phyloP scores from a whole-genome alignment of 2,329 filamentous ascomycete genomes.

The Hymenoscyphus scutula region DNA sequence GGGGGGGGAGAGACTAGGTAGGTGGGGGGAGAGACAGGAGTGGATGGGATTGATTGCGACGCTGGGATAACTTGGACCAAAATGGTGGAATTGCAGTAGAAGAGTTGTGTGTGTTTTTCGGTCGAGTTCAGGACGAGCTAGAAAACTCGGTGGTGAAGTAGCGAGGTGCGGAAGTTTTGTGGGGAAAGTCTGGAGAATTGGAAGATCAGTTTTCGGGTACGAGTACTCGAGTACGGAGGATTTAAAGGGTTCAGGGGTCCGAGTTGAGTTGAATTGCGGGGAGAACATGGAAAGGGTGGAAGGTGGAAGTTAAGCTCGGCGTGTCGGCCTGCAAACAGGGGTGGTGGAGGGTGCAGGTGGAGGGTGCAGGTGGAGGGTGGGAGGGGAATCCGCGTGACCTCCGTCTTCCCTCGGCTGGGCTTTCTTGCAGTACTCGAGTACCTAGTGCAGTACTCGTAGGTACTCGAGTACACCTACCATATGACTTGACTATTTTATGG shows the following conservation, averaged over 20 bases:
- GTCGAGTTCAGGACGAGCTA: neutral
- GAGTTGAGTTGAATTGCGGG: neutral
- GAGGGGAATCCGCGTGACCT: too few species aligned
- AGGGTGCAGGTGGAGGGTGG: too few species aligned
- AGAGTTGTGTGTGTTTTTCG: neutral
- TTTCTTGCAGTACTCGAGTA: neutral
- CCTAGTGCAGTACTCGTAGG: neutral
- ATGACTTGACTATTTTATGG: neutral
- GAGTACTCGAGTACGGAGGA: too few species aligned
- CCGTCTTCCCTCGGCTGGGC: neutral
- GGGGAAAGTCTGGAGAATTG: neutral
- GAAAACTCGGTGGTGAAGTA: neutral
- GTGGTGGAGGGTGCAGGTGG: too few species aligned
- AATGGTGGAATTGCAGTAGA: neutral
- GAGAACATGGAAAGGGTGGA: neutral
- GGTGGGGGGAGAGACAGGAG: neutral
- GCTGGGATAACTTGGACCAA: neutral
- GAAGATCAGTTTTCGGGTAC: neutral
- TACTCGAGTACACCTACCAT: neutral
- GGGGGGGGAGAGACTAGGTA: neutral
- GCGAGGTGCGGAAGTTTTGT: constrained; percentile 2
- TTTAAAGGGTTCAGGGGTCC: neutral
- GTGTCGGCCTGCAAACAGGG: neutral
- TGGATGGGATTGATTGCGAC: neutral
- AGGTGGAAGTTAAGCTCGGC: neutral